Conservation (phyloP, 805 yeast genomes). For the Metschnikowia shivogae region DNA sequence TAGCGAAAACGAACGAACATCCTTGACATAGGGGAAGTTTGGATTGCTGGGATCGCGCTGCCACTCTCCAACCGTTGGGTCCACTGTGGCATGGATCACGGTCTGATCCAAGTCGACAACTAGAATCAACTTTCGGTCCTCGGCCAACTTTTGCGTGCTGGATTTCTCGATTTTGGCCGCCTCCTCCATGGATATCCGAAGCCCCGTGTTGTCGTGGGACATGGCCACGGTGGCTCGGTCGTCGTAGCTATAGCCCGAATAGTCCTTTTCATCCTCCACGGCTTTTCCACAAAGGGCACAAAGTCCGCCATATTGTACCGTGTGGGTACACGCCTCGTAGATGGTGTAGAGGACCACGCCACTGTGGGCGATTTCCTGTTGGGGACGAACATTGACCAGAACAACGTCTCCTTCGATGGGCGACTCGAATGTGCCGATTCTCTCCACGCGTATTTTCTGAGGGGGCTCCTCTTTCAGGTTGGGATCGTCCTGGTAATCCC, state of each 20-base stretch:
- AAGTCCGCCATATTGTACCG: slow-evolving; percentile 90
- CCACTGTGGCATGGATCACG: slow-evolving; percentile 95
- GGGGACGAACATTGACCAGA: slow-evolving; percentile 46
- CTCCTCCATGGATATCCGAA: slow-evolving; percentile 79
- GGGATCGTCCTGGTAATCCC: slow-evolving; percentile 60
- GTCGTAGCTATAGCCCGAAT: slow-evolving; percentile 60
- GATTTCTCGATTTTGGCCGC: slow-evolving; percentile 77
- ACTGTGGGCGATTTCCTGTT: slow-evolving; percentile 56
- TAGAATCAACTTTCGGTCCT: slow-evolving; percentile 68
- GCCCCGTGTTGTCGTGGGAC: slow-evolving; percentile 83
- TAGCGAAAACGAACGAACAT: slow-evolving; percentile 70
- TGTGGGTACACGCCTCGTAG: slow-evolving; percentile 83
- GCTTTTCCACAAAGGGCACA: slow-evolving; percentile 91
- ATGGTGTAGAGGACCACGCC: slow-evolving; percentile 49
- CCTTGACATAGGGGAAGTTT: slow-evolving; percentile 77
- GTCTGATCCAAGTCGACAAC: slow-evolving; percentile 98
- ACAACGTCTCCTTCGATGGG: slow-evolving; percentile 73
- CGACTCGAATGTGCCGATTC: slow-evolving; percentile 73
- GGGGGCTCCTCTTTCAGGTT: slow-evolving; percentile 38
- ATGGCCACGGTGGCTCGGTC: slow-evolving; percentile 81
- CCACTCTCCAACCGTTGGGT: slow-evolving; percentile 97
- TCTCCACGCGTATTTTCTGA: slow-evolving; percentile 55
- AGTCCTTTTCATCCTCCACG: slow-evolving; percentile 66
- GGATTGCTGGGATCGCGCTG: slow-evolving; percentile 81
- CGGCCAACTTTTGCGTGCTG: slow-evolving; percentile 56